phyloP scores from a whole-genome alignment of 495 filamentous ascomycete species.

The Neurospora pannonica region DNA sequence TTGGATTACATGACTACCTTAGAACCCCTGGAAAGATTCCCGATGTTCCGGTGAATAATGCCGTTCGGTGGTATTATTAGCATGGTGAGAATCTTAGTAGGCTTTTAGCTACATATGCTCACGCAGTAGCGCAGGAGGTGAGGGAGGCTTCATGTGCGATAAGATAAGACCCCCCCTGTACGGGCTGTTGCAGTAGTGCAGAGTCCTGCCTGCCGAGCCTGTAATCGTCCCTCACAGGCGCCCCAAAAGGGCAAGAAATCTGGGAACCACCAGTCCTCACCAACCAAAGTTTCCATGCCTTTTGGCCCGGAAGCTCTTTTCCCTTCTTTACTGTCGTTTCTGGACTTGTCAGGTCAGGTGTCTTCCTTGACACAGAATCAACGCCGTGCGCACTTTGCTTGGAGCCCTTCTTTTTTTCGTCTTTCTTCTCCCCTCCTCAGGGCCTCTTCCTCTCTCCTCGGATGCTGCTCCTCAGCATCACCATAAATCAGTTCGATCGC shows the following conservation, averaged over 20 bases:
- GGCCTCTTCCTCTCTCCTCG: slow-evolving; percentile 6
- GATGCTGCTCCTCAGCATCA: slow-evolving; percentile 23
- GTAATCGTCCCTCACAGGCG: not conserved
- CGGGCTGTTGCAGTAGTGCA: not conserved
- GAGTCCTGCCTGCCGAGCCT: not conserved
- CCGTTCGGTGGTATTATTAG: not conserved
- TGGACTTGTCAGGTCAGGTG: not conserved
- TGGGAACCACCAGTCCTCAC: not conserved
- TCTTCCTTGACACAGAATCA: not conserved
- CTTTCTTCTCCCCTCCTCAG: not conserved
- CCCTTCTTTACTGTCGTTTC: not conserved
- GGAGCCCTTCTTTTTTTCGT: not conserved
- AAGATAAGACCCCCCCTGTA: not conserved
- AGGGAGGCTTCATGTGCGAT: not conserved
- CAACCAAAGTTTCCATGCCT: not conserved
- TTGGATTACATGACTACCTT: not conserved
- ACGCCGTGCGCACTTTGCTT: not conserved
- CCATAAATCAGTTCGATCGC: slow-evolving; percentile 11
- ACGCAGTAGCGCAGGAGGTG: not conserved
- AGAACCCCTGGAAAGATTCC: not conserved
- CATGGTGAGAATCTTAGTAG: not conserved
- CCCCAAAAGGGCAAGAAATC: not conserved
- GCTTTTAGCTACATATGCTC: not conserved
- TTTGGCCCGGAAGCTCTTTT: not conserved
- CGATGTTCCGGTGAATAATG: not conserved